Evolutionary conservation across 148 eudicot genomes (phyloP), one percentile per base, ranked within the genome.

Genomic region (Dianthus caryophyllus): DNA sequence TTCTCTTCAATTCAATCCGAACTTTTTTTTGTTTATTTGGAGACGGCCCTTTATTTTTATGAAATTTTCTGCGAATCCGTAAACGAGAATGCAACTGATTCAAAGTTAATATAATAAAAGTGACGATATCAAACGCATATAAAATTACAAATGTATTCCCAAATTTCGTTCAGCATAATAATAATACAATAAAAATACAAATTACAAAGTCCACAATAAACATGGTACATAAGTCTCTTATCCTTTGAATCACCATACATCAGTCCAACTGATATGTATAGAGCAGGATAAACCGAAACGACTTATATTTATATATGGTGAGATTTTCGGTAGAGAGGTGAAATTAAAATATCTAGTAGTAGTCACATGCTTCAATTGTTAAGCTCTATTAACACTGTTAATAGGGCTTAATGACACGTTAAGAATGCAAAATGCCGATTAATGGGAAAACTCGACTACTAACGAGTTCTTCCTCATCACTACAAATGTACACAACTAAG

Each of bases 401-500:
- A 70, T 60, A 58, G 57, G 49, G 73, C 53, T 70, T 63, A 61
- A 70, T 49, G 13, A 26, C 31, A 59, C 24, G 65, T 61, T 70
- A 63, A 50, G 18, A 36, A 70, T 61, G 50, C 67, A 17, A 48
- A 25, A 59, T 69, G 73, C 31, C 20, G 48, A 60, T 69, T 52
- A 56, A 30, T 47, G 73, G 53, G 73, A 63, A 59, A 30, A 48
- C 46, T 27, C 65, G 15, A 21, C 44, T 61, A 38, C 48, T 47
- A 69, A 68, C n/a, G 64, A 69, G 64, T 47, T 69, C 22, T 47
- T 46, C 65, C 73, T n/a, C 66, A 13, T 48, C 18, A 47, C 58
- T 69, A 33, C 20, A 9, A 70, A 70, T 61, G 61, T 70, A 70
- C 73, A 70, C 73, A 70, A 22, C 36, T 51, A 61, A 61, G 51